These are phyloP conservation scores for Trichoderma simmonsii DNA, from an alignment of 2,329 filamentous ascomycete species.

Conservation along the genomic window DNA sequence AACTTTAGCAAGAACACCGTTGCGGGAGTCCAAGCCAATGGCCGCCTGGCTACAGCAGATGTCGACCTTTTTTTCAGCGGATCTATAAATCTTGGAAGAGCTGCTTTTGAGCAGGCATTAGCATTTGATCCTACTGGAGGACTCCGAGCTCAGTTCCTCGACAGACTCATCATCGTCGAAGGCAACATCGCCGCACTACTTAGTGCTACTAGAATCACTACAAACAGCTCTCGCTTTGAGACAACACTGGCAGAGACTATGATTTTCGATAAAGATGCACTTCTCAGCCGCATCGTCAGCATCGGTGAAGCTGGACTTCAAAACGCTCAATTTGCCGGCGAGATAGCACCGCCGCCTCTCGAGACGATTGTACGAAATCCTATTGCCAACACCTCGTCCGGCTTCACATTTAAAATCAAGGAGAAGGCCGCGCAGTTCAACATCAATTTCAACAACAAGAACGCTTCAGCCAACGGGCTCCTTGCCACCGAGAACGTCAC, in stretches of 20 bases:
- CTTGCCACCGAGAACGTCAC: not conserved
- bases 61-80: not conserved
- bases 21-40: not conserved
- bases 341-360: not conserved
- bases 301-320: not conserved
- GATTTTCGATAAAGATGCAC: not conserved
- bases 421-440: conserved; percentile 1
- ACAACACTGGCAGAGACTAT: not conserved
- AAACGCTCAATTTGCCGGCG: not conserved
- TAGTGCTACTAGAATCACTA: not conserved
- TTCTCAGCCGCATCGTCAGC: not conserved
- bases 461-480: not conserved
- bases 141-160: not conserved
- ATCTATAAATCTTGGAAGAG: not conserved
- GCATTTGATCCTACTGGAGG: not conserved
- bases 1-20: conserved; percentile 1
- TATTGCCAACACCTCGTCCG: not conserved
- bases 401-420: not conserved
- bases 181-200: not conserved
- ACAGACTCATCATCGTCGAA: conserved; percentile 1
- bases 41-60: not conserved
- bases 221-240: not conserved
- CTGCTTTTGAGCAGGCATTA: not conserved
- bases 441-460: not conserved
- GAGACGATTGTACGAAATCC: not conserved